phyloP scores from a whole-genome alignment of 441 rosid species.

The Theobroma grandiflorum region DNA sequence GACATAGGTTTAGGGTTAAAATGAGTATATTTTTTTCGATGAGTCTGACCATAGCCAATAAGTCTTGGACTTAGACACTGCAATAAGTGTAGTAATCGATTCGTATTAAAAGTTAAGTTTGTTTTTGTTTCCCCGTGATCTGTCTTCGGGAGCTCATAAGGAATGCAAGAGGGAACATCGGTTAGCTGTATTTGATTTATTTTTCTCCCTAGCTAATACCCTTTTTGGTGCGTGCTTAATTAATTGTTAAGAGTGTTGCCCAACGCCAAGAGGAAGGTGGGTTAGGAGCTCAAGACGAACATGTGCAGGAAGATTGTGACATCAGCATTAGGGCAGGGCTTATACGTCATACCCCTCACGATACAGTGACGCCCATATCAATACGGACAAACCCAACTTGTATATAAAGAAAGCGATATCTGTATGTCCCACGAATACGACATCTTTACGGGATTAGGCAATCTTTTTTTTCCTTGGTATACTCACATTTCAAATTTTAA shows the following conservation, averaged over 20 bases:
- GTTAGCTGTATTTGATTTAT: neutral
- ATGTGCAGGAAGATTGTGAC: neutral
- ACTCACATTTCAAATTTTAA: neutral
- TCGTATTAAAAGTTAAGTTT: too few species aligned
- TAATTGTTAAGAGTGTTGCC: neutral
- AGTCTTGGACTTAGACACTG: too few species aligned
- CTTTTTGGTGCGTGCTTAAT: neutral
- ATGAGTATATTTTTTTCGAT: too few species aligned
- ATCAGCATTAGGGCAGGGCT: neutral
- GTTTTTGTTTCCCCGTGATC: too few species aligned
- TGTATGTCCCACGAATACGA: too few species aligned
- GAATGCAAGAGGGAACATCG: too few species aligned
- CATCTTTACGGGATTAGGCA: too few species aligned
- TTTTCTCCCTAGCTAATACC: neutral
- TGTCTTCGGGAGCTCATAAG: too few species aligned
- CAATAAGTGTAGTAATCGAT: too few species aligned
- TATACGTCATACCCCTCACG: conserved; percentile 5
- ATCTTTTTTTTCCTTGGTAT: neutral
- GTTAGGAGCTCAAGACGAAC: neutral
- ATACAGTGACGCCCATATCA: neutral
- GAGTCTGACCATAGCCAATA: too few species aligned
- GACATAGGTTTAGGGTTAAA: too few species aligned
- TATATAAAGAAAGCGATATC: neutral
- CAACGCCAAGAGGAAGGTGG: neutral
- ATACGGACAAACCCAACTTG: neutral